Base-by-base conservation (phyloP, 306 rosid species). In the Datisca glomerata region DNA sequence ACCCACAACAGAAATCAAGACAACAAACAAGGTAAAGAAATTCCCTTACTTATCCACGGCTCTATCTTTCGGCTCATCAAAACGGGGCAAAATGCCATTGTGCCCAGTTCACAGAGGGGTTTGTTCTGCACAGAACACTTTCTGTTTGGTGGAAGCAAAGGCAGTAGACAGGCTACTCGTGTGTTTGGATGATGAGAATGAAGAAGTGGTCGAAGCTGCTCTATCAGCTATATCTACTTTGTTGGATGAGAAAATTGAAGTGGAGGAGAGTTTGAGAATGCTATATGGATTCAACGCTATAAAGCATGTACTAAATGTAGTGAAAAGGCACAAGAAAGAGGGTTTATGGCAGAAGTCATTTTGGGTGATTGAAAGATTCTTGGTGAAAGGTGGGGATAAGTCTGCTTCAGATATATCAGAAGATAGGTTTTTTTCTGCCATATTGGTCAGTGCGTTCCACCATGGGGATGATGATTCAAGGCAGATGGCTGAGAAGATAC, bases 91-190 rank as follows among this genome's bases (percentile, higher is more conserved):
- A 16, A 24, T 22, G 16, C 25, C 55, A 21, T 32, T 42, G 7
- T 73, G 80, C 64, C 69, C 64, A 1, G 54, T 73, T 35, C 80
- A 68, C 36, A 8, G 67, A 52, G 73, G 80, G 34, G 43, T 46
- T 7, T 68, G 80, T 25, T 73, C 81, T 31, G 48, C 69, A 10
- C 46, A 68, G 39, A 45, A 48, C 57, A 64, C 69, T 3, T 68
- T 73, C 54, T 61, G 81, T 48, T 51, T 73, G 16, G 49, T 68
- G 3, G 61, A 60, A 16, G 76, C 72, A 4, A 48, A 52, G 21
- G 76, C 70, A 44, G 65, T 68, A 7, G 64, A 53, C 35, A 68
- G 48, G 52, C 41, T 68, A 39, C 10, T 68, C 18, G 56, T 17
- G 3, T 65, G 69, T 45, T 45, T 65, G 33, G 73, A 58, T 48